Evolutionary conservation across 768 basidiomycete genomes (phyloP).

Genomic region (Russula dissimulans): DNA sequence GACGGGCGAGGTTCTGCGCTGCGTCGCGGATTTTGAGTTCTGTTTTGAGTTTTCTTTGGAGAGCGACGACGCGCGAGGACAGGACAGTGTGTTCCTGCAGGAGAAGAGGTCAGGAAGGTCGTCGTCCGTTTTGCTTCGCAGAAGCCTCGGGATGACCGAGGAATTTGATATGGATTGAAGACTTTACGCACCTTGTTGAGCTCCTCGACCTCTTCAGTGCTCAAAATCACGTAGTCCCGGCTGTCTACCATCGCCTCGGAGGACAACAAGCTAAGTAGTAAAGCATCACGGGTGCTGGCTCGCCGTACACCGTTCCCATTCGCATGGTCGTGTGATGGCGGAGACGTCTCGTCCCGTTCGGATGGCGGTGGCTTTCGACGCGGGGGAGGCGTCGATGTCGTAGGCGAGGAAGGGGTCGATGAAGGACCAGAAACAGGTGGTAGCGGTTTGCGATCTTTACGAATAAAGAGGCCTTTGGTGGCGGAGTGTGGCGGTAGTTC

Average conservation of each 20-base stretch:
- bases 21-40: conserved; percentile 89
- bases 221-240: conserved; percentile 67
- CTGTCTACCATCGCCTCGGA: conserved; percentile 94
- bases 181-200: conserved; percentile 51
- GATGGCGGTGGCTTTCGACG: conserved; percentile 7
- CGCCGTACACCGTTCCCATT: not conserved
- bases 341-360: not conserved
- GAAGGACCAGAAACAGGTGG: conserved; percentile 24
- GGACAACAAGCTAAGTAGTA: conserved; percentile 82
- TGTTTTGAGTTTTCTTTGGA: conserved; percentile 64
- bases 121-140: not conserved
- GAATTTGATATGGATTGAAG: not conserved
- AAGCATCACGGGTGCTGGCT: conserved; percentile 67
- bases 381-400: not conserved
- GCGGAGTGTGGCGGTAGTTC: conserved; percentile 3
- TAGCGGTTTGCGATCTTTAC: conserved; percentile 18
- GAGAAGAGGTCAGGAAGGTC: conserved; percentile 14
- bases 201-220: conserved; percentile 61
- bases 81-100: conserved; percentile 67
- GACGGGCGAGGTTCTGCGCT: conserved; percentile 60
- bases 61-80: conserved; percentile 51
- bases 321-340: not conserved
- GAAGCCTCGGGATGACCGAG: not conserved
- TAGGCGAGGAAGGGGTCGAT: conserved; percentile 21
- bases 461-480: conserved; percentile 20